Conservation (phyloP, 768 basidiomycete species). For the Suillus spraguei region DNA sequence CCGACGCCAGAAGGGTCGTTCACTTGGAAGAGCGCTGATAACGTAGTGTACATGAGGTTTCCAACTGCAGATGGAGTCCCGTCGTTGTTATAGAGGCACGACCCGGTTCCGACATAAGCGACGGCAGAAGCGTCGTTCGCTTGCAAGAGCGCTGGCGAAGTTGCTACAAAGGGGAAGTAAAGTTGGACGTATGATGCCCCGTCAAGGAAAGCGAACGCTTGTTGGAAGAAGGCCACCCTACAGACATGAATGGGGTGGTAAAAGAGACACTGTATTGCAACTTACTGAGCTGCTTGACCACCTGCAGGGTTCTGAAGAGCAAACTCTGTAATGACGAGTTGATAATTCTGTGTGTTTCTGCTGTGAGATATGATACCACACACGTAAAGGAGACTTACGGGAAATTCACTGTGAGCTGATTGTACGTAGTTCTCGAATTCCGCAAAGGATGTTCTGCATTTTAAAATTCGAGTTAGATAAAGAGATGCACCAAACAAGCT, state of each 20-base stretch:
- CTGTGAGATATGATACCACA: slow-evolving; percentile 3
- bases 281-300: slow-evolving; percentile 34
- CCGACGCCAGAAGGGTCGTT: slow-evolving; percentile 21
- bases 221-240: slow-evolving; percentile 36
- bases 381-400: slow-evolving; percentile 17
- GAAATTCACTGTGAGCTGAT: slow-evolving; percentile 30
- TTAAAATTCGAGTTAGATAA: slow-evolving; percentile 8
- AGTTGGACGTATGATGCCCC: slow-evolving; percentile 31
- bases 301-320: slow-evolving; percentile 35
- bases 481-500: neutral
- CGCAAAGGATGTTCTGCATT: slow-evolving; percentile 26
- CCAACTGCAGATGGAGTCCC: slow-evolving; percentile 29
- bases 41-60: slow-evolving; percentile 27
- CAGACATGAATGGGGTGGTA: too few relatives aligned
- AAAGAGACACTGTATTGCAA: neutral
- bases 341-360: slow-evolving; percentile 21
- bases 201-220: slow-evolving; percentile 39
- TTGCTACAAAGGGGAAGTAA: slow-evolving; percentile 41
- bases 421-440: slow-evolving; percentile 32
- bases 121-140: slow-evolving; percentile 21
- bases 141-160: slow-evolving; percentile 28
- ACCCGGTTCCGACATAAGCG: slow-evolving; percentile 28
- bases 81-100: slow-evolving; percentile 36
- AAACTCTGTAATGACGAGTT: slow-evolving; percentile 35
- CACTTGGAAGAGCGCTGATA: slow-evolving; percentile 25